Conservation (phyloP, 257 asterid species). For the Fraxinus excelsior region DNA sequence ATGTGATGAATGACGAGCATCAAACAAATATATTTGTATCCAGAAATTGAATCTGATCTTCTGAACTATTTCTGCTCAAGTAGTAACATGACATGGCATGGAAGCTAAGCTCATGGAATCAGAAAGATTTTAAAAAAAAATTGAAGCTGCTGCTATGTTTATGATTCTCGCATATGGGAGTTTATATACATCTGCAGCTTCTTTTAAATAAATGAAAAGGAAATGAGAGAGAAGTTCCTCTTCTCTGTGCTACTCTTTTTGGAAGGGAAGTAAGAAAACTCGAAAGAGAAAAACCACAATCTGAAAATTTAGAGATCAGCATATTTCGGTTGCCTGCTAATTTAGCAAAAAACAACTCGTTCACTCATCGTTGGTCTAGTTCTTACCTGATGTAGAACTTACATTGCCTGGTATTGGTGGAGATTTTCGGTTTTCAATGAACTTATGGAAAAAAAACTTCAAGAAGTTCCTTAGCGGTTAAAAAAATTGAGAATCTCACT, state of each 20-base stretch:
- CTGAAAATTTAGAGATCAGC: background rate
- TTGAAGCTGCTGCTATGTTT: background rate
- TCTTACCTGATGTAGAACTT: background rate
- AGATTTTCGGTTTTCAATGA: background rate
- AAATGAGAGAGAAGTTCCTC: background rate
- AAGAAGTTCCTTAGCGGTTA: background rate
- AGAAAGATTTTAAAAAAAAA: background rate
- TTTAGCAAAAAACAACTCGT: background rate
- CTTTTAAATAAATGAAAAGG: background rate
- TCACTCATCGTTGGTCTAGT: background rate
- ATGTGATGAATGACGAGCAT: background rate
- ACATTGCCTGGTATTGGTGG: background rate
- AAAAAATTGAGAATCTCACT: background rate
- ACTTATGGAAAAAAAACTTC: background rate
- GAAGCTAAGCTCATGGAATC: background rate
- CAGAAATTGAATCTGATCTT: background rate
- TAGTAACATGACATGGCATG: background rate
- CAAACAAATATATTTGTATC: no score
- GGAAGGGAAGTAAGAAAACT: background rate
- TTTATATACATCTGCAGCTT: background rate
- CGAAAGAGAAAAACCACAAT: background rate
- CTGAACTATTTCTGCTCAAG: background rate
- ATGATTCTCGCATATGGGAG: background rate
- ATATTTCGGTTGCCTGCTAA: background rate
- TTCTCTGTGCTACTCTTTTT: background rate